Evolutionary conservation across 2,329 filamentous ascomycete genomes (phyloP), one percentile per base, ranked within the genome.

Genomic region (Helminthosporium solani): DNA sequence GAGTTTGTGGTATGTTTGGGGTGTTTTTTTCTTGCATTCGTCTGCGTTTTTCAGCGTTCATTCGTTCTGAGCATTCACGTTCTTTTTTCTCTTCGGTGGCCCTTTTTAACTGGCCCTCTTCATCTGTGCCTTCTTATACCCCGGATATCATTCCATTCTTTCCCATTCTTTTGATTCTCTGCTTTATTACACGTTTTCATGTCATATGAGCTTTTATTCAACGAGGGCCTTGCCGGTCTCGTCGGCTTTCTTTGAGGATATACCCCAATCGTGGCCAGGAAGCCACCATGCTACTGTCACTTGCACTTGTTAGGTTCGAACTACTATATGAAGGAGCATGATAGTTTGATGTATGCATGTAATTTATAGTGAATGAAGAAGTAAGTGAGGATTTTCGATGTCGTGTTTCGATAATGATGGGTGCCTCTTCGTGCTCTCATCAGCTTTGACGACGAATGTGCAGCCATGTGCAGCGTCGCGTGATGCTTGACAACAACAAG

Each of bases 1-100:
- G 52, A 68, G 57, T 25, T 25, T 25, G 23, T 6, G 23, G 44
- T 5, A 28, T 8, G 38, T 38, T 5, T 9, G 5, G 16, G 14
- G 15, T 8, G 4, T 35, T 35, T 15, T 35, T 35, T 16, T 35
- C n/a, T n/a, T n/a, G 33, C 33, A 12, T 35, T 19, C 33, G 8
- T 35, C 19, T 35, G 5, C 7, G 31, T 3, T 11, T 9, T 8
- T 19, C 23, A 16, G 14, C 36, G 15, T 15, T 28, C 12, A 11
- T 15, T 28, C 28, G 27, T 25, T 21, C 16, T 40, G 30, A 11
- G 20, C 36, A 39, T 39, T 39, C 11, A 14, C n/a, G 3, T 28
- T 39, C n/a, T 9, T n/a, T 16, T 35, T 19, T 15, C 12, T 21
- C 16, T 4, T 21, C 15, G 9, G 14, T 7, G 20, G 19, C 35